Evolutionary conservation across 2,329 filamentous ascomycete genomes (phyloP), one percentile per base, ranked within the genome.

Genomic region (Penicillium sp.): DNA sequence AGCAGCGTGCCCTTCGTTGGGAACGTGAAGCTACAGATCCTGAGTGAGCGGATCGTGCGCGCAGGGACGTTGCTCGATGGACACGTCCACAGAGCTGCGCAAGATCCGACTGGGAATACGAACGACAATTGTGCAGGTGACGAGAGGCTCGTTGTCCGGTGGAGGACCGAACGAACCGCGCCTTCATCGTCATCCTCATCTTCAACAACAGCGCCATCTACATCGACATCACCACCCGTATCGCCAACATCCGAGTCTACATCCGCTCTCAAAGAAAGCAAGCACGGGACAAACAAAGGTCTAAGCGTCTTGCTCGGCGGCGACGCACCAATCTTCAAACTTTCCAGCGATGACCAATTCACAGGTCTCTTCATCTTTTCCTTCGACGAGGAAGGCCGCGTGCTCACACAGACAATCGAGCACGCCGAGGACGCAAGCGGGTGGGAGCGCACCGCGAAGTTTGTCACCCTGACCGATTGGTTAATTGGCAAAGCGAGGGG

Each of bases 391-490:
- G 86, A 96, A 70, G 95, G 95, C 1, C 85, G 92, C 66, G 88
- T 99, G 41, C 79, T 91, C 52, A 92, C 88, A 68, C 95, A 98
- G 76, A 96, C 92, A 0, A 98, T 99, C 71, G 95, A 99, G 79
- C 91, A 96, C 78, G 91, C 91, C 1, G 91, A 97, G 70, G 90
- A 95, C 71, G 89, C 90, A 17, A 87, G 90, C 45, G 88, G 92
- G 63, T 96, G 90, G 88, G 93, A 97, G 70, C 88, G 87, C 65
- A 93, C 91, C 29, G 90, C 91, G 23, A 91, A 90, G 72, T 91
- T 99, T 21, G 92, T 98, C 17, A 93, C 91, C 15, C 81, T 98
- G 67, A 97, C 95, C 17, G 95, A 99, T 75, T 98, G 95, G 94
- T 79, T 99, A 66, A 83, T 98, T 45, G 93, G 93, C 2, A 90